Base-by-base conservation (phyloP, 495 filamentous ascomycete species). In the Aspergillus egyptiacus region DNA sequence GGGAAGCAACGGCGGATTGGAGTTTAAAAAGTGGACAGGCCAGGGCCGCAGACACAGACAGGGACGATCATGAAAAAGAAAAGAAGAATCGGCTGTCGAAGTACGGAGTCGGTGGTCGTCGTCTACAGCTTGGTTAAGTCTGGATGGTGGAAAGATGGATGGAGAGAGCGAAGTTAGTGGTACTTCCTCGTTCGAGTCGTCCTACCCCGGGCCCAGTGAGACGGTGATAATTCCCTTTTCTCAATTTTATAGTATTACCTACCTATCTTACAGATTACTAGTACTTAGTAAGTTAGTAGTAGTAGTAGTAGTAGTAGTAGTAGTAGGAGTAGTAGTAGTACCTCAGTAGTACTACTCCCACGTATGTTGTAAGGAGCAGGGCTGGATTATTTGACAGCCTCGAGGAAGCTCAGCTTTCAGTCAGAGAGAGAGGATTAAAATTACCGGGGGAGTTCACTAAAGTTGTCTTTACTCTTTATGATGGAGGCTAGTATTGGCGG, bases 21-120 rank as follows among this genome's bases (percentile, higher is more conserved):
- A 66, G 60, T 64, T 62, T 66, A 64, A 69, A 65, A 53, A 51
- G 44, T 35, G 57, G 48, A 42, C 54, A 57, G 53, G 27, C 49
- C 35, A 53, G 50, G 36, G 51, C 51, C n/a, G n/a, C n/a, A n/a
- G n/a, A 39, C 50, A 60, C 38, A 43, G 50, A 49, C 51, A 52
- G 48, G 43, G 54, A 53, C 48, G 58, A 57, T 57, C 55, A 54
- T 28, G 22, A 30, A 51, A 51, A 37, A 34, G 31, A 52, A 52
- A 38, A 15, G 22, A 31, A 30, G 24, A 38, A 39, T n/a, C n/a
- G n/a, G n/a, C n/a, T n/a, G n/a, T n/a, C n/a, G n/a, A n/a, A n/a
- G 18, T 20, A 20, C 32, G 18, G 18, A 5, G 7, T 37, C 17
- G 10, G 18, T 37, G 7, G 19, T 24, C 9, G 14, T 13, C 20